These are phyloP conservation scores for Syncephalastrum racemosum DNA, from an alignment of 371 early-diverging fungal species.

Conservation along the genomic window DNA sequence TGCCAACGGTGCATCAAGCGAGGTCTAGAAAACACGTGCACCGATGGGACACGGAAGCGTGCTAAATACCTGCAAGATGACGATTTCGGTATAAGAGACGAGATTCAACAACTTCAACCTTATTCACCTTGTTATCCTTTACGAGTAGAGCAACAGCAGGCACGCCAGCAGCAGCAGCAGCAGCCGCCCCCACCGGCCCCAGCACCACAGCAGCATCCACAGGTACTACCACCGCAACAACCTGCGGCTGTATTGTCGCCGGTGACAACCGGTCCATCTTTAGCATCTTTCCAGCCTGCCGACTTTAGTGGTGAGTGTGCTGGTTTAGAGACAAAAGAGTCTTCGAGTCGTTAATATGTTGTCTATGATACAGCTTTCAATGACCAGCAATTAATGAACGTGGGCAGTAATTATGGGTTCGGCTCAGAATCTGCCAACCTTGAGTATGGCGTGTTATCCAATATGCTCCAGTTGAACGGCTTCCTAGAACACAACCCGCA, in stretches of 20 bases:
- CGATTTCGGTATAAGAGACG: slow-evolving; percentile 18
- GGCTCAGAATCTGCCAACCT: slow-evolving; percentile 83
- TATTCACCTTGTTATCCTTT: slow-evolving; percentile 3
- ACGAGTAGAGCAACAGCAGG: slow-evolving; percentile 10
- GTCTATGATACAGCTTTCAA: slow-evolving; percentile 9
- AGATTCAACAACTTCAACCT: not conserved
- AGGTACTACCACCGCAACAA: slow-evolving; percentile 37
- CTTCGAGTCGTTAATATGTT: not conserved
- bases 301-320: slow-evolving; percentile 28
- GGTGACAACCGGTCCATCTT: no score
- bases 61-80: slow-evolving; percentile 80
- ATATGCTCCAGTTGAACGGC: slow-evolving; percentile 60
- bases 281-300: no score
- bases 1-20: slow-evolving; percentile 41
- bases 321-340: not conserved
- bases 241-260: not conserved
- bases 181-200: not conserved
- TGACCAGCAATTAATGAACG: slow-evolving; percentile 25
- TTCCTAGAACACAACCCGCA: slow-evolving; percentile 10
- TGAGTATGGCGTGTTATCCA: slow-evolving; percentile 83
- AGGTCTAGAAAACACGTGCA: slow-evolving; percentile 32
- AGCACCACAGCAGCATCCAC: slow-evolving; percentile 31
- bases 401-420: slow-evolving; percentile 58
- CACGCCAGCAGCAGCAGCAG: slow-evolving; percentile 6
- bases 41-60: slow-evolving; percentile 32